Evolutionary conservation across 2,329 filamentous ascomycete genomes (phyloP).

Genomic region (Diaporthe humulicola): DNA sequence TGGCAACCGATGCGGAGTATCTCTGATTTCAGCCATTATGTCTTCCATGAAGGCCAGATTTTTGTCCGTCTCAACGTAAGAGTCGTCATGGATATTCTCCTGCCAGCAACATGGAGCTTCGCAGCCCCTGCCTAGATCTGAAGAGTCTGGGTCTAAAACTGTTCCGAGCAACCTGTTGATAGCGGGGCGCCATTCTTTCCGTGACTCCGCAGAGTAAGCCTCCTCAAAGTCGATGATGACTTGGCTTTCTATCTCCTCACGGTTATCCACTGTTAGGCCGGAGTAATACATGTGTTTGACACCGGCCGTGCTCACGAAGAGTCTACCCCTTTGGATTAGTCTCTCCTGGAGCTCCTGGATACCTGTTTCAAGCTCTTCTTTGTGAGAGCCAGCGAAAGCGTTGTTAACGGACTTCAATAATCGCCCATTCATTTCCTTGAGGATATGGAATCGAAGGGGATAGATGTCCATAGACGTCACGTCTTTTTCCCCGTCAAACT

Average conservation of each 20-base stretch:
- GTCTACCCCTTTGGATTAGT: slow-evolving; percentile 25
- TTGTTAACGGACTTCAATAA: background rate
- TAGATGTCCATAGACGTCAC: slow-evolving; percentile 43
- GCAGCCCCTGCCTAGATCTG: background rate
- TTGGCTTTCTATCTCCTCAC: slow-evolving; percentile 48
- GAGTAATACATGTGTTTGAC: slow-evolving; percentile 46
- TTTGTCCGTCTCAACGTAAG: background rate
- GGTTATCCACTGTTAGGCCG: slow-evolving; percentile 41
- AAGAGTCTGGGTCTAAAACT: background rate
- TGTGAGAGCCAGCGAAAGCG: no score
- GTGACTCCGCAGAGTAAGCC: slow-evolving; percentile 38
- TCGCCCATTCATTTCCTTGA: background rate
- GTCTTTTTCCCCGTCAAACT: slow-evolving; percentile 46
- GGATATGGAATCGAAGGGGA: background rate
- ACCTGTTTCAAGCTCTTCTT: background rate
- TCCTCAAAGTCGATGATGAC: slow-evolving; percentile 47
- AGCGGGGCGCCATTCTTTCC: background rate
- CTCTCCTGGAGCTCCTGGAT: background rate
- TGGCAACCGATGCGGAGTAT: background rate
- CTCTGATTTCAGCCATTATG: background rate
- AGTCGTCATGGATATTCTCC: slow-evolving; percentile 2
- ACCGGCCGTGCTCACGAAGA: slow-evolving; percentile 30
- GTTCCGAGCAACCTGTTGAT: background rate
- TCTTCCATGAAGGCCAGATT: background rate
- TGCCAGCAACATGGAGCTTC: background rate